phyloP scores from a whole-genome alignment of 139 green algal species.

The Tetraselmis chui region DNA sequence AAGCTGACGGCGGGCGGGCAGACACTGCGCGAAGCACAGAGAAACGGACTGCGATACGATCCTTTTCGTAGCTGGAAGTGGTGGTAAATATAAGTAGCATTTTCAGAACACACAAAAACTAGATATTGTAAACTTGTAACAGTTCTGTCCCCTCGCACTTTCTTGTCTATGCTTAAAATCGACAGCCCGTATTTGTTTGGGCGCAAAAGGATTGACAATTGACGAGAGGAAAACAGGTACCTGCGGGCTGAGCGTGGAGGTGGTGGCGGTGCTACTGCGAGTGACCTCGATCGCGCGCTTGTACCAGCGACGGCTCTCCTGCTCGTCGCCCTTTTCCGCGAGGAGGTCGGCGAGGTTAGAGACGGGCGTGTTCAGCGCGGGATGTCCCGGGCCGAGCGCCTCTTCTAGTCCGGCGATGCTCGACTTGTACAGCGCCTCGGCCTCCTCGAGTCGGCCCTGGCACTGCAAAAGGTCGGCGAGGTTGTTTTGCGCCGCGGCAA shows the following conservation, averaged over 20 bases:
- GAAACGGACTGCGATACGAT: too few species aligned
- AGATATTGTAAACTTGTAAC: too few species aligned
- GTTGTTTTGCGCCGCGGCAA: conserved; percentile 9
- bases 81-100: too few species aligned
- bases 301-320: background rate
- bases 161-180: too few species aligned
- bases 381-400: background rate
- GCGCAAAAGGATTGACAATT: too few species aligned
- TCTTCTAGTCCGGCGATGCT: background rate
- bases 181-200: too few species aligned
- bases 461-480: background rate
- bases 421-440: background rate
- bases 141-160: too few species aligned
- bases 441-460: background rate
- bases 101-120: too few species aligned
- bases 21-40: too few species aligned
- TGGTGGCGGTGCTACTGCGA: background rate
- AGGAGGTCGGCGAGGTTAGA: background rate
- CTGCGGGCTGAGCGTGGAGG: background rate
- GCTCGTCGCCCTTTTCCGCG: background rate
- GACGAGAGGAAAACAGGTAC: too few species aligned
- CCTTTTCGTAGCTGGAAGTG: too few species aligned
- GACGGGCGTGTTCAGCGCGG: background rate
- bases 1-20: too few species aligned
- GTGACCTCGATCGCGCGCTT: background rate